phyloP scores from a whole-genome alignment of 1,284 basidiomycete genomes.

The Apiotrichum porosum region DNA sequence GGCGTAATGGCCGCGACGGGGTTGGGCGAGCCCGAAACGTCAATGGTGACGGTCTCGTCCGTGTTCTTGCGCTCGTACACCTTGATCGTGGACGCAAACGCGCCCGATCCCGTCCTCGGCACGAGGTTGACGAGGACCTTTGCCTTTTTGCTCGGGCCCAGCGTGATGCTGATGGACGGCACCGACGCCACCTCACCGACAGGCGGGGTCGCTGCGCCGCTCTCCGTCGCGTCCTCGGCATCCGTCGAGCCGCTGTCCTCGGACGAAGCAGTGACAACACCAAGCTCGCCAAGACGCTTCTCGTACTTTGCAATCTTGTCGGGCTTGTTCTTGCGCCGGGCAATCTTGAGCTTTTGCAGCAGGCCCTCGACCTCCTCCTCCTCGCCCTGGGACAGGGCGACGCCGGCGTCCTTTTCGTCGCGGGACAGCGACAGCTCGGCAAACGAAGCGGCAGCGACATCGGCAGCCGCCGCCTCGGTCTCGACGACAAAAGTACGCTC shows the following conservation, averaged over 20 bases:
- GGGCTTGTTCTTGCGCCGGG: slow-evolving; percentile 50
- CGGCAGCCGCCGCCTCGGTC: slow-evolving; percentile 20
- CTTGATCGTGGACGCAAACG: slow-evolving; percentile 22
- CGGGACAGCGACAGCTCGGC: slow-evolving; percentile 24
- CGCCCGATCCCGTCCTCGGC: slow-evolving; percentile 1
- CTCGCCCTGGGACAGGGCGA: slow-evolving; percentile 49
- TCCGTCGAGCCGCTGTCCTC: slow-evolving; percentile 6
- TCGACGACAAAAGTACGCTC: slow-evolving; percentile 49
- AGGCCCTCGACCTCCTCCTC: slow-evolving; percentile 54
- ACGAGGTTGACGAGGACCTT: slow-evolving; percentile 39
- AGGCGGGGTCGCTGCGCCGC: slow-evolving; percentile 6
- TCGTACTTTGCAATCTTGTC: slow-evolving; percentile 54
- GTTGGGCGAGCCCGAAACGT: slow-evolving; percentile 14
- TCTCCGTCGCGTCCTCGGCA: not conserved
- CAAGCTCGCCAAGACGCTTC: slow-evolving; percentile 48
- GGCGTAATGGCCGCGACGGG: not conserved
- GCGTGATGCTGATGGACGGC: slow-evolving; percentile 20
- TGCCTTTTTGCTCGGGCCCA: slow-evolving; percentile 41
- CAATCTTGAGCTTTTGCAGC: slow-evolving; percentile 54
- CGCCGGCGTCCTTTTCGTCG: slow-evolving; percentile 44
- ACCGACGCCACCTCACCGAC: slow-evolving; percentile 4
- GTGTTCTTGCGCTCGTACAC: slow-evolving; percentile 44
- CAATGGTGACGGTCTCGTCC: slow-evolving; percentile 38
- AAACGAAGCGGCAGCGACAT: slow-evolving; percentile 3
- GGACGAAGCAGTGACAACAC: slow-evolving; percentile 31